A percentile compares a stretch with the other conserved stretches of the same genome.
These are phyloP conservation scores for Annulohypoxylon nitens DNA, from an alignment of 495 filamentous ascomycete genomes.

Conservation along the genomic window DNA sequence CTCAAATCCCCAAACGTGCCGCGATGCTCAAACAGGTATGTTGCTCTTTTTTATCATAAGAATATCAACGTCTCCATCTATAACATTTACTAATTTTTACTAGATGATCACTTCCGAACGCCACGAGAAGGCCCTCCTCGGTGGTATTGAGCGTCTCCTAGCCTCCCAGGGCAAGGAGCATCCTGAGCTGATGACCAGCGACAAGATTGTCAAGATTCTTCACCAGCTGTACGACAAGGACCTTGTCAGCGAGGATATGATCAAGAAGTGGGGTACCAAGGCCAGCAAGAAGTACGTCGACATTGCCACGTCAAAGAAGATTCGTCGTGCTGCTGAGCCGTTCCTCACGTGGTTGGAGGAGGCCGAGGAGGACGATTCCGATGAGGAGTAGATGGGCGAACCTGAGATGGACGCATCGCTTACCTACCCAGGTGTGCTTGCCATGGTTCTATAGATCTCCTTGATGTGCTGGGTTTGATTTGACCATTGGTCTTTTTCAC, in stretches of 20 bases:
- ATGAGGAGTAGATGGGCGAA: slow-evolving; percentile 61
- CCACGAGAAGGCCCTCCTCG: slow-evolving; percentile 97
- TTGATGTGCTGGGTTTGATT: slow-evolving; percentile 24
- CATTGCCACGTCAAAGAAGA: slow-evolving; percentile 88
- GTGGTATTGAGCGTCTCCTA: slow-evolving; percentile 93
- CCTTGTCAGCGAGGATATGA: slow-evolving; percentile 84
- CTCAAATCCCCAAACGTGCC: slow-evolving; percentile 83
- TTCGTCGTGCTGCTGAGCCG: slow-evolving; percentile 91
- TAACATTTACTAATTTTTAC: slow-evolving; percentile 52
- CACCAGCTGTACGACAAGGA: slow-evolving; percentile 90
- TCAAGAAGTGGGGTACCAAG: slow-evolving; percentile 92
- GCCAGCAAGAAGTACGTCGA: slow-evolving; percentile 99
- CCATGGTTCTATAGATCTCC: slow-evolving; percentile 16
- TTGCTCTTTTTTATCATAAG: slow-evolving; percentile 20
- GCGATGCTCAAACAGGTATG: slow-evolving; percentile 86
- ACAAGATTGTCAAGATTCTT: slow-evolving; percentile 85
- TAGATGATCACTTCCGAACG: slow-evolving; percentile 88
- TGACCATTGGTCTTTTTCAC: slow-evolving; percentile 7
- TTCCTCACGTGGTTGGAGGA: slow-evolving; percentile 95
- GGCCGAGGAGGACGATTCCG: slow-evolving; percentile 90
- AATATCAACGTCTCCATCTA: background rate
- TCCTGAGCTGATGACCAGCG: slow-evolving; percentile 73
- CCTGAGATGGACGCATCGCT: background rate
- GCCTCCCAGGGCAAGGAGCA: slow-evolving; percentile 75
- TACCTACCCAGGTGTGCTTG: background rate